These are phyloP conservation scores for Dioscorea alata DNA, from an alignment of 106 monocot genomes.

Conservation along the genomic window DNA sequence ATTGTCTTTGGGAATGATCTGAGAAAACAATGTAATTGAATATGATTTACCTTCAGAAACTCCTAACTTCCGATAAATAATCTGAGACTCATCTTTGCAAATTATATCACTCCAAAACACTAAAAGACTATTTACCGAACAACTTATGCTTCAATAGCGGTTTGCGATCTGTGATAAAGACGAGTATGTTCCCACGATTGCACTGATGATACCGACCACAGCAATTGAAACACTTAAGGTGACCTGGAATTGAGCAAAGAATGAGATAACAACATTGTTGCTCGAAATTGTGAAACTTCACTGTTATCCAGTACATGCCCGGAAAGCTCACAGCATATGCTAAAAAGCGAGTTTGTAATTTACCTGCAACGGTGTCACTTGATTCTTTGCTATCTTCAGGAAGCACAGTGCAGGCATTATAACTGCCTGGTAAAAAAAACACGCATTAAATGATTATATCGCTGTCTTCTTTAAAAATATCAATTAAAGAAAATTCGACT, in stretches of 20 bases:
- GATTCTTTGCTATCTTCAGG: constrained; percentile 45
- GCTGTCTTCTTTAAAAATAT: not conserved
- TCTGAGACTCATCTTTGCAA: too few species aligned
- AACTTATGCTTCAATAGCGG: constrained; percentile 28
- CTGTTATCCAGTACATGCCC: too few species aligned
- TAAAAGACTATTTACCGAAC: not conserved
- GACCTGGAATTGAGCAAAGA: constrained; percentile 23
- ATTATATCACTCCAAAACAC: too few species aligned
- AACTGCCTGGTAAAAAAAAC: constrained; percentile 38
- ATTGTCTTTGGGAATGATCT: too few species aligned
- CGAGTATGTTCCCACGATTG: constrained; percentile 59
- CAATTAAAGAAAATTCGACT: too few species aligned
- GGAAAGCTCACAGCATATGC: not conserved
- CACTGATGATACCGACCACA: constrained; percentile 27
- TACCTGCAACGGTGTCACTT: constrained; percentile 55
- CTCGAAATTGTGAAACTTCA: too few species aligned
- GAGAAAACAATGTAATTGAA: too few species aligned
- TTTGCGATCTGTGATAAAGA: constrained; percentile 33
- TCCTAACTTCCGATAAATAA: too few species aligned
- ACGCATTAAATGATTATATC: not conserved
- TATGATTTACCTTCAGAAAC: too few species aligned
- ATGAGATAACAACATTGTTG: not conserved
- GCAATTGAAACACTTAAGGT: constrained; percentile 26
- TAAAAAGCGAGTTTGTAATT: too few species aligned
- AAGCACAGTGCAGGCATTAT: constrained; percentile 75